Base-by-base conservation (phyloP, 1,284 basidiomycete species). In the Puccinia hordei region DNA sequence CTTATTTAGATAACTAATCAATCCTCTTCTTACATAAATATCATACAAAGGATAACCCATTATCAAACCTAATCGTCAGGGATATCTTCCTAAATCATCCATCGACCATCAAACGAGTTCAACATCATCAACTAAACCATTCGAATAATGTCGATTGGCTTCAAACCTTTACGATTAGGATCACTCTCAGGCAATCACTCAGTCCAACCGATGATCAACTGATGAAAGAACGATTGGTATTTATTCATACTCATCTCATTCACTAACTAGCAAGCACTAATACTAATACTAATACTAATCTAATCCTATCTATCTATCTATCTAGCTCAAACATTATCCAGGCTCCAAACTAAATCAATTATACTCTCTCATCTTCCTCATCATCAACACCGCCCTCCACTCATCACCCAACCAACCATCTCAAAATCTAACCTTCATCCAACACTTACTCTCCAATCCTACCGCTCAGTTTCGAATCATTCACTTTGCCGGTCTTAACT, bases 311-410 rank as follows among this genome's bases (percentile, higher is more conserved):
- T n/a, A 5, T 55, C 12, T 30, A 13, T 30, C 30, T 46, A 5
- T 10, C 8, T 27, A 78, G 76, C 5, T 57, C 17, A 78, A 78
- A 68, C 53, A 78, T 24, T 78, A 69, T 71, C 76, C 76, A 41
- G 66, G 41, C 24, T 8, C n/a, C 4, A 1, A 71, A 38, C 33
- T 78, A 8, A 6, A 24, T 0, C 19, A 55, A 41, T 35, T 71
- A 0, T 78, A 78, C 35, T 0, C 38, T 4, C 51, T 68, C 51
- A 59, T 78, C 65, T 78, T 78, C 68, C 61, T 55, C 27, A 33
- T 78, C 35, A 12, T 78, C 17, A 57, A 71, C 35, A 68, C 76
- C 10, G 55, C 73, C 27, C 41, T 30, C 4, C 2, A 30, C 10
- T 27, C 33, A 35, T 17, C 22, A n/a, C n/a, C 33, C 41, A 57